A percentile compares a stretch with the other conserved stretches of the same genome.
Evolutionary conservation across 768 basidiomycete species (phyloP).

Genomic region (Leucocoprinus leucothites): DNA sequence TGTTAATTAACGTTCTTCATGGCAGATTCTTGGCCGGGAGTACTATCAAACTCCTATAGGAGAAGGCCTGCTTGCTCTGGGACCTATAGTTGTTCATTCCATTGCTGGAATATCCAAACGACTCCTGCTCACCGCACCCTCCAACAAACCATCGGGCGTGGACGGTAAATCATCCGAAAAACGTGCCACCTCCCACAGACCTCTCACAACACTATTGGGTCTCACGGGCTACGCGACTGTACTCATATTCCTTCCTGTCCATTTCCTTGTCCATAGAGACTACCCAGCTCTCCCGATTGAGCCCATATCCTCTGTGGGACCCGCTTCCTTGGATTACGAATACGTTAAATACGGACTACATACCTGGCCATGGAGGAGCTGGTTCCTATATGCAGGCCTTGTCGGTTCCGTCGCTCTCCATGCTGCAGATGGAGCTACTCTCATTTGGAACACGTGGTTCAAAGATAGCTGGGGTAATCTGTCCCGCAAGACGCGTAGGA

Average conservation of each 20-base stretch:
- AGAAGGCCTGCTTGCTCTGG: constrained; percentile 66
- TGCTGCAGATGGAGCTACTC: constrained; percentile 52
- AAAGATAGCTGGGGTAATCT: constrained; percentile 20
- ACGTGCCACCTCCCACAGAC: constrained; percentile 15
- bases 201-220: constrained; percentile 43
- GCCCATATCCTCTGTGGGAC: constrained; percentile 60
- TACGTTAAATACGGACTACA: constrained; percentile 74
- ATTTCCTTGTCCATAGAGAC: constrained; percentile 66
- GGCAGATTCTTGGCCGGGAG: constrained; percentile 75
- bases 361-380: constrained; percentile 59
- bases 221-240: constrained; percentile 62
- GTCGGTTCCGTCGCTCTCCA: constrained; percentile 57
- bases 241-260: constrained; percentile 60
- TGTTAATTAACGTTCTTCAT: not conserved
- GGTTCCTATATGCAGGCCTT: constrained; percentile 61
- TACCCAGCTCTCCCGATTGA: constrained; percentile 41
- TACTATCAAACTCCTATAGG: constrained; percentile 76
- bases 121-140: constrained; percentile 26
- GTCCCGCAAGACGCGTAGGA: constrained; percentile 20
- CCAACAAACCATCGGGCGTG: constrained; percentile 17
- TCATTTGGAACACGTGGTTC: constrained; percentile 53
- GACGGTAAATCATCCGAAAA: not conserved
- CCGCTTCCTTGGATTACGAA: constrained; percentile 78
- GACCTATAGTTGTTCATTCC: constrained; percentile 65
- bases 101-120: constrained; percentile 59